These are phyloP conservation scores for Collybia sordida DNA, from an alignment of 768 basidiomycete species.

Conservation along the genomic window DNA sequence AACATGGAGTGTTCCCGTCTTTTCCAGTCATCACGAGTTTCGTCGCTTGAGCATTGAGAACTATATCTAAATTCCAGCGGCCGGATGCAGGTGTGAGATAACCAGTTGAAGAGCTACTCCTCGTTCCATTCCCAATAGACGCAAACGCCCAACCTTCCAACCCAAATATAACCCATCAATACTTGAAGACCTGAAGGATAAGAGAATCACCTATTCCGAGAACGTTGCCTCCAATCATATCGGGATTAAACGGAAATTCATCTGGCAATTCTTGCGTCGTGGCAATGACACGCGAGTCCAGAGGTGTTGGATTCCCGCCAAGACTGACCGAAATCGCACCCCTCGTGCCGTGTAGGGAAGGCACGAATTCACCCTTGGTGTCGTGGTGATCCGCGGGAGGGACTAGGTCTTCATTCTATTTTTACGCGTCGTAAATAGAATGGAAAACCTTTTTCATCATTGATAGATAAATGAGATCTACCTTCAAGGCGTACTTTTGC, in stretches of 20 bases:
- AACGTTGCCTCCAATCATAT: constrained; percentile 36
- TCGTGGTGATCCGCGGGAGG: constrained; percentile 29
- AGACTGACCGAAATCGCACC: constrained; percentile 29
- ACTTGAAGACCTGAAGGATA: too few species aligned
- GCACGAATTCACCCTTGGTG: constrained; percentile 30
- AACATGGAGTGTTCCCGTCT: too few species aligned
- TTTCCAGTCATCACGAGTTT: too few species aligned
- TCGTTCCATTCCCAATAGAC: constrained; percentile 16
- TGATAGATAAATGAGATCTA: constrained; percentile 9
- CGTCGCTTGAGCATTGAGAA: constrained; percentile 24
- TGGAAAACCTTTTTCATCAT: not conserved
- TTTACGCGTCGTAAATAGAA: too few species aligned
- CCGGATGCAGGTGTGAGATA: constrained; percentile 27
- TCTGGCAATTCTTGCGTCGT: constrained; percentile 27
- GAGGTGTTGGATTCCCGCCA: constrained; percentile 19
- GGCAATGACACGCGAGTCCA: constrained; percentile 28
- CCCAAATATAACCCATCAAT: not conserved
- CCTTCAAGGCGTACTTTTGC: constrained; percentile 25
- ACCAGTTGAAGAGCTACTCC: constrained; percentile 29
- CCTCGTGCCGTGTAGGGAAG: constrained; percentile 24
- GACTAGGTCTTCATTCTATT: constrained; percentile 23
- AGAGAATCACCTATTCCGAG: constrained; percentile 31
- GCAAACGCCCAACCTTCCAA: constrained; percentile 12
- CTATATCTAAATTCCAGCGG: constrained; percentile 28
- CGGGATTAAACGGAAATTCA: constrained; percentile 34